Percentiles rank a stretch among this genome's conserved stretches.
These are phyloP conservation scores for Thraustotheca clavata DNA, from an alignment of 352 stramenopile genomes.

Conservation along the genomic window DNA sequence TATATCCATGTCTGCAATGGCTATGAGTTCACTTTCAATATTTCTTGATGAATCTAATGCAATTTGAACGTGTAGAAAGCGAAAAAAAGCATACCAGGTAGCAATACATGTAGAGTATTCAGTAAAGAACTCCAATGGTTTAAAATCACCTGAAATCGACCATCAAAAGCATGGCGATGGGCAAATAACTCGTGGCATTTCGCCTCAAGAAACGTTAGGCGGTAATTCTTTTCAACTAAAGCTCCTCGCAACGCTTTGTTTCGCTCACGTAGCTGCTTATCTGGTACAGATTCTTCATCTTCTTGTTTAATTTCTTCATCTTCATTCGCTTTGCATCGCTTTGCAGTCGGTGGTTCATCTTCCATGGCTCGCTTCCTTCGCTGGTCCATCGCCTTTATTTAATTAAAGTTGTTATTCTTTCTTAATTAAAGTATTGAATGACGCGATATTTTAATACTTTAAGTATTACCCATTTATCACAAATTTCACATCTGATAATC, in stretches of 20 bases:
- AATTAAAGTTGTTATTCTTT: background rate
- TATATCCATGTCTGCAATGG: background rate
- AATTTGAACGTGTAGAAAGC: background rate
- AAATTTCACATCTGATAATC: too few species aligned
- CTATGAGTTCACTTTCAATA: background rate
- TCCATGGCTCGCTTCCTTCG: conserved; percentile 1
- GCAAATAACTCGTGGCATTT: conserved; percentile 68
- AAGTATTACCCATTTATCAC: background rate
- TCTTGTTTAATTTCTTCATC: background rate
- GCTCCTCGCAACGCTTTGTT: conserved; percentile 70
- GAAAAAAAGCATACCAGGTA: background rate
- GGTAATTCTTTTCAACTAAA: conserved; percentile 74
- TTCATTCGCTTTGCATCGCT: background rate
- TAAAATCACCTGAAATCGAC: conserved; percentile 29
- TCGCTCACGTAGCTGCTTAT: conserved; percentile 38
- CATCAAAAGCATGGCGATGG: conserved; percentile 35
- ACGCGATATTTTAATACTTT: background rate
- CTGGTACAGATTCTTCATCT: background rate
- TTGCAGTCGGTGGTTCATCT: background rate
- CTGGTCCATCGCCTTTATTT: conserved; percentile 15
- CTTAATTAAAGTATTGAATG: background rate
- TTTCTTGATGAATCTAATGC: background rate
- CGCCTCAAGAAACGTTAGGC: conserved; percentile 48
- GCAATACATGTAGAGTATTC: conserved; percentile 6
- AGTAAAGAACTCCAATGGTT: conserved; percentile 18